These are phyloP conservation scores for Fusarium staphyleae DNA, from an alignment of 2,329 filamentous ascomycete species.

Conservation along the genomic window DNA sequence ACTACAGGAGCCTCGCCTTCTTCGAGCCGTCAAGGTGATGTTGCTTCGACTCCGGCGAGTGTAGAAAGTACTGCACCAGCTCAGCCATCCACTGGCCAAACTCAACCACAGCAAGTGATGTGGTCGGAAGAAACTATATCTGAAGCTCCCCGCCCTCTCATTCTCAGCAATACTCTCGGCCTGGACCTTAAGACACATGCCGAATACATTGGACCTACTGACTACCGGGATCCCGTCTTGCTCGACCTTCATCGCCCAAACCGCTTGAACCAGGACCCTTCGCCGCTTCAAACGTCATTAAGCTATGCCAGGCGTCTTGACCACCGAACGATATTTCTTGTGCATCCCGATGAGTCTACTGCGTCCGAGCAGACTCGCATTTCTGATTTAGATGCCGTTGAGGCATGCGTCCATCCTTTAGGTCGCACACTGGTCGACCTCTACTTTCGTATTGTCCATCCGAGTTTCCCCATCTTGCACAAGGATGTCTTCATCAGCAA, in stretches of 20 bases:
- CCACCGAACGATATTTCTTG: constrained; percentile 47
- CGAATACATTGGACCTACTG: constrained; percentile 66
- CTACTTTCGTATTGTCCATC: constrained; percentile 70
- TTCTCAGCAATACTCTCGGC: constrained; percentile 56
- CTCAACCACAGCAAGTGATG: constrained; percentile 27
- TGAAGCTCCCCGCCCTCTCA: constrained; percentile 37
- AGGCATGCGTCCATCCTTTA: constrained; percentile 67
- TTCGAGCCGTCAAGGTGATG: constrained; percentile 37
- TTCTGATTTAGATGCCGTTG: constrained; percentile 58
- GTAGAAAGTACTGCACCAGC: constrained; percentile 28
- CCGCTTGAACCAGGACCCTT: constrained; percentile 33
- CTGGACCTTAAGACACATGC: constrained; percentile 66
- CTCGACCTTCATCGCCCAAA: constrained; percentile 64
- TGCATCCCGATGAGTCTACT: constrained; percentile 47
- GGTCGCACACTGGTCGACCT: constrained; percentile 69
- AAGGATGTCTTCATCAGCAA: constrained; percentile 69
- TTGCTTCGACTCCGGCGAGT: constrained; percentile 36
- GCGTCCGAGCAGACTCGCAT: constrained; percentile 51
- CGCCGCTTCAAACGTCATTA: constrained; percentile 8
- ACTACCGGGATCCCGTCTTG: constrained; percentile 64
- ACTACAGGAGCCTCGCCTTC: constrained; percentile 28
- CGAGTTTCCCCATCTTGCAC: constrained; percentile 64
- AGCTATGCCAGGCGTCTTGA: constrained; percentile 46
- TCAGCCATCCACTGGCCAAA: constrained; percentile 17
- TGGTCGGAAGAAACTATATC: constrained; percentile 22